A percentile compares a stretch with the other conserved stretches of the same genome.
Evolutionary conservation across 495 filamentous ascomycete species (phyloP).

Genomic region (Neurospora sp.): DNA sequence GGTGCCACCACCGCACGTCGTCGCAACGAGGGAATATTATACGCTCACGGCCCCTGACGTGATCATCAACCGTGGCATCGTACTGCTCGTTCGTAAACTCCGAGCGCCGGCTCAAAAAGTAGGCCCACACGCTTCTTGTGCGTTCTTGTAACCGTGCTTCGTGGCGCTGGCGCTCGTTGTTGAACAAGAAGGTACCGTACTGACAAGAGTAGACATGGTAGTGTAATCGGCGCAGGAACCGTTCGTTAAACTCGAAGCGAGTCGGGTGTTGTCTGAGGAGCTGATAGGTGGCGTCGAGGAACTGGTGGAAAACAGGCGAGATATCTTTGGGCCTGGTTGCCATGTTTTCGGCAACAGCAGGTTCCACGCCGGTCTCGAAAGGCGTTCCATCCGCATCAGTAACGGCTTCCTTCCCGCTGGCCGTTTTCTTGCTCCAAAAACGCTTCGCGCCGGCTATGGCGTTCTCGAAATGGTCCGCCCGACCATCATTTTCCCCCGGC

Average conservation of each 20-base stretch:
- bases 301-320: slow-evolving; percentile 97
- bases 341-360: slow-evolving; percentile 26
- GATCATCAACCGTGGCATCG: slow-evolving; percentile 65
- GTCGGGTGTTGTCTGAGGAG: slow-evolving; percentile 78
- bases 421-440: slow-evolving; percentile 76
- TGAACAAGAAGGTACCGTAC: slow-evolving; percentile 93
- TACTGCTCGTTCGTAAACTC: slow-evolving; percentile 80
- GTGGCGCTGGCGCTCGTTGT: slow-evolving; percentile 81
- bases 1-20: slow-evolving; percentile 81
- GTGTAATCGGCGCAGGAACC: slow-evolving; percentile 78
- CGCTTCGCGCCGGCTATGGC: slow-evolving; percentile 79
- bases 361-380: slow-evolving; percentile 24
- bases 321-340: slow-evolving; percentile 64
- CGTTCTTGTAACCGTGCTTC: slow-evolving; percentile 61
- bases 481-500: slow-evolving; percentile 44
- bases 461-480: slow-evolving; percentile 73
- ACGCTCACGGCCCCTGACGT: slow-evolving; percentile 64
- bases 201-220: slow-evolving; percentile 96
- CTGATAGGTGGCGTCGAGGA: slow-evolving; percentile 91
- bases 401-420: slow-evolving; percentile 48
- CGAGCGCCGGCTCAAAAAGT: slow-evolving; percentile 68
- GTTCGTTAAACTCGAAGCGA: slow-evolving; percentile 94
- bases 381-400: slow-evolving; percentile 38
- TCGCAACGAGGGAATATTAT: slow-evolving; percentile 66
- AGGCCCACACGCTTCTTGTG: slow-evolving; percentile 90